Base-by-base conservation (phyloP, 352 stramenopile species). In the Phytopythium montanum region DNA sequence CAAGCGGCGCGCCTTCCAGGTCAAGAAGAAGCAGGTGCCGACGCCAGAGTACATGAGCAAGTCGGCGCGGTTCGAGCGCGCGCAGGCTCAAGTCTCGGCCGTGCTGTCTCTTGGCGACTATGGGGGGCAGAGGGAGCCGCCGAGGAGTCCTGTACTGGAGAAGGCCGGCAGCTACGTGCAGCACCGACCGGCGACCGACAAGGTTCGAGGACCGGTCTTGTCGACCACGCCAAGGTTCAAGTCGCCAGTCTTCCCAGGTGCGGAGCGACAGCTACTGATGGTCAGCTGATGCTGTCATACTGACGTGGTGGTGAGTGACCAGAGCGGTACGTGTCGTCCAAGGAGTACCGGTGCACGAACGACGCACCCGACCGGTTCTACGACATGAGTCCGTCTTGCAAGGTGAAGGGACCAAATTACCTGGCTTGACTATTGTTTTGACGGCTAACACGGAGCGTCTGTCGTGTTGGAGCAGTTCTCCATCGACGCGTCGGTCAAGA, bases 311-410 rank as follows among this genome's bases (percentile, higher is more conserved):
- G 29, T 38, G 19, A 3, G 4, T n/a, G 44, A 23, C n/a, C 38
- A 91, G 79, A 91, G 64, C 76, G 75, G 34, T 89, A 88, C 49
- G 76, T 80, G 19, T 88, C 76, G 9, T 87, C 76, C 9, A 90
- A 87, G 59, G 72, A 88, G 61, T 69, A 87, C 38, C 68, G 71
- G 16, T 62, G 78, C 9, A 67, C 76, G 53, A 74, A 80, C 26
- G 77, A 88, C 56, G 63, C 69, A 5, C 79, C 76, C 10, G 79
- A 89, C 29, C 79, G 79, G 12, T 91, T 88, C 61, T 91, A 91
- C 66, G 79, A 89, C 61, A 79, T 89, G 50, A 91, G 76, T 53
- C 64, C 79, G 26, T 87, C 76, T 0, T 88, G 73, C 69, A 84
- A 79, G 64, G 70, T 85, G 33, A n/a, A n/a, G n/a, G 39, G 18